Evolutionary conservation across 306 rosid genomes (phyloP).

Genomic region (Dalbergia oliveri): DNA sequence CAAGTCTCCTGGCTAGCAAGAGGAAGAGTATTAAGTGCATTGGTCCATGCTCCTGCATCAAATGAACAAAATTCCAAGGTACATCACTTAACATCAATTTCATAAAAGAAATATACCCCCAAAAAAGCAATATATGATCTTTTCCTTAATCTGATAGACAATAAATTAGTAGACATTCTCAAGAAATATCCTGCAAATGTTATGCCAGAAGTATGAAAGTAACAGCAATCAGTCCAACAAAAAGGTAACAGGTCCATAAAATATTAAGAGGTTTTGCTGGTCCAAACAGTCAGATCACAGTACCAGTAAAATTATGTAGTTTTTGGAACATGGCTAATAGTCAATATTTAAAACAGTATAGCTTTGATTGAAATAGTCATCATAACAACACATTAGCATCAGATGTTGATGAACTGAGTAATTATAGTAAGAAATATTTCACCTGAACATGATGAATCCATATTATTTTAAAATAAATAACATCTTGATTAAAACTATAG

Average conservation of each 20-base stretch:
- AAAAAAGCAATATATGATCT: constrained; percentile 14
- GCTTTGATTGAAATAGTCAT: constrained; percentile 14
- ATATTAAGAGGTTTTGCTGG: background rate
- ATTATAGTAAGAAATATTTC: background rate
- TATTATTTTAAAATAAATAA: background rate
- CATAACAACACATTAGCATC: background rate
- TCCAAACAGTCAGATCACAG: constrained; percentile 29
- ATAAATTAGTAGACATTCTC: constrained; percentile 26
- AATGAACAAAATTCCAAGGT: constrained; percentile 42
- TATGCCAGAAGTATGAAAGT: constrained; percentile 5
- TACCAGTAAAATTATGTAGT: background rate
- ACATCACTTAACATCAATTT: constrained; percentile 22
- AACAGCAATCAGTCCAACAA: background rate
- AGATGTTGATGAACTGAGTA: background rate
- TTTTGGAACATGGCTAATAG: background rate
- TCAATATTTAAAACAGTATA: background rate
- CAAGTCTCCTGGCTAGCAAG: constrained; percentile 87
- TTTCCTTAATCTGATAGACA: constrained; percentile 33
- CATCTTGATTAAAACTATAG: background rate
- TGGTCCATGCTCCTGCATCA: constrained; percentile 71
- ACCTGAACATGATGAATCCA: background rate
- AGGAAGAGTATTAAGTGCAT: constrained; percentile 74
- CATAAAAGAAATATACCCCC: constrained; percentile 1
- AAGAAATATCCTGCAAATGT: constrained; percentile 10
- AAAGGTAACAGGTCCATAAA: background rate